Conservation (phyloP, 345 rosid genomes). For the Salix exigua region DNA sequence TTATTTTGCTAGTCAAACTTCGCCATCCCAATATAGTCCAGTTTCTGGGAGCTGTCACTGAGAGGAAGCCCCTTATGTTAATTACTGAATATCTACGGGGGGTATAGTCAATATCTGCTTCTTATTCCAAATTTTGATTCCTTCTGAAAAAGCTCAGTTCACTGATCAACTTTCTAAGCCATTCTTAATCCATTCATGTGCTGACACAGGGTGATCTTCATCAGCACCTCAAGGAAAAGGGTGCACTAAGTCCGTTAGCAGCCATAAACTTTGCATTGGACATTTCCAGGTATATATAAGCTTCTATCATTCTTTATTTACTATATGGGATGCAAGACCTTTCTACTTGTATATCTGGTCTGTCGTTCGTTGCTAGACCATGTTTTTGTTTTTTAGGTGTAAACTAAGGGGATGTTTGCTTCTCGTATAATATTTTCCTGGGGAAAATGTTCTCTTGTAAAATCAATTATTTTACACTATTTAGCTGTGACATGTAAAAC, state of each 20-base stretch:
- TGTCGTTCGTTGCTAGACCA: neutral
- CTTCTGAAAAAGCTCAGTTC: slow-evolving; percentile 1
- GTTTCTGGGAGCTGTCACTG: slow-evolving; percentile 96
- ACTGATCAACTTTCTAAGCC: slow-evolving; percentile 8
- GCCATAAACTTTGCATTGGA: slow-evolving; percentile 92
- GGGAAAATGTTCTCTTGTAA: too few relatives aligned
- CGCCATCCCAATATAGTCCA: slow-evolving; percentile 99
- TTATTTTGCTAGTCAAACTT: slow-evolving; percentile 92
- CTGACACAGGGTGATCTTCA: slow-evolving; percentile 89
- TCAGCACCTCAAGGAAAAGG: slow-evolving; percentile 90
- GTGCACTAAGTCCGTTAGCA: slow-evolving; percentile 79
- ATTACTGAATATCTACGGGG: slow-evolving; percentile 92
- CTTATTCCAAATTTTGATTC: slow-evolving; percentile 11
- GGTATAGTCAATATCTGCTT: slow-evolving; percentile 42
- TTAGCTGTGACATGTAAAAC: too few relatives aligned
- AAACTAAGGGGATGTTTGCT: too few relatives aligned
- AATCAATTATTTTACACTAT: too few relatives aligned
- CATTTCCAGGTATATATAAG: slow-evolving; percentile 62
- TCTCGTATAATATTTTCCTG: too few relatives aligned
- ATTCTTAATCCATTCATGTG: slow-evolving; percentile 8
- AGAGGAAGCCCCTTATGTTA: slow-evolving; percentile 98
- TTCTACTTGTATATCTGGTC: neutral
- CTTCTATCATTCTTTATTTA: neutral
- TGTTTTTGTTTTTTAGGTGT: too few relatives aligned
- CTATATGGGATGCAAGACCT: neutral